Evolutionary conservation across 176 grass and related monocot species (phyloP).

Genomic region (Aechmea fasciata): DNA sequence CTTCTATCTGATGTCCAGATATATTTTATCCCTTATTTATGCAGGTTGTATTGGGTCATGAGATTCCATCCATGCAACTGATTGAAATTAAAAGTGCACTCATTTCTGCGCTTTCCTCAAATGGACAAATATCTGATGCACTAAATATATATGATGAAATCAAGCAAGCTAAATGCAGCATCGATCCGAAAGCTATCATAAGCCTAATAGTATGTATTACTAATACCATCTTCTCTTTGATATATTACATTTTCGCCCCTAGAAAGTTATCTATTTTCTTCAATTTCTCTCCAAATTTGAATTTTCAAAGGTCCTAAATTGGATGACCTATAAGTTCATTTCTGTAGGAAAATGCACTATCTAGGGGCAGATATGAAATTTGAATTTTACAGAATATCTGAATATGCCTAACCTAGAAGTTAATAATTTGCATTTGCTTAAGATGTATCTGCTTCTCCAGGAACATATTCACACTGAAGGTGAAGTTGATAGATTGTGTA

Average conservation of each 20-base stretch:
- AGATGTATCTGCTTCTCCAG: conserved; percentile 29
- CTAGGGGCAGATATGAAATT: too few relatives aligned
- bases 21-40: conserved; percentile 1
- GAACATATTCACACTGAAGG: conserved; percentile 68
- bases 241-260: background rate
- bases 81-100: conserved; percentile 63
- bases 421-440: background rate
- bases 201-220: conserved; percentile 61
- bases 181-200: conserved; percentile 59
- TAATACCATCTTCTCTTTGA: conserved; percentile 9
- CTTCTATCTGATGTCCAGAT: background rate
- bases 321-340: background rate
- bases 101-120: conserved; percentile 50
- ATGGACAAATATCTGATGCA: conserved; percentile 63
- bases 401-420: background rate
- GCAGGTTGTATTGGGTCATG: conserved; percentile 63
- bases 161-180: conserved; percentile 43
- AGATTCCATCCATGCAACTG: conserved; percentile 38
- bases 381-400: too few relatives aligned
- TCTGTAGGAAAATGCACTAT: too few relatives aligned
- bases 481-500: conserved; percentile 58
- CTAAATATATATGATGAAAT: conserved; percentile 62
- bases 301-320: background rate
- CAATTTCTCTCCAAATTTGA: too few relatives aligned
- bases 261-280: too few relatives aligned